A percentile compares a stretch with the other conserved stretches of the same genome.
phyloP scores from a whole-genome alignment of 2,329 filamentous ascomycete genomes.

The Ampelomyces quisqualis region DNA sequence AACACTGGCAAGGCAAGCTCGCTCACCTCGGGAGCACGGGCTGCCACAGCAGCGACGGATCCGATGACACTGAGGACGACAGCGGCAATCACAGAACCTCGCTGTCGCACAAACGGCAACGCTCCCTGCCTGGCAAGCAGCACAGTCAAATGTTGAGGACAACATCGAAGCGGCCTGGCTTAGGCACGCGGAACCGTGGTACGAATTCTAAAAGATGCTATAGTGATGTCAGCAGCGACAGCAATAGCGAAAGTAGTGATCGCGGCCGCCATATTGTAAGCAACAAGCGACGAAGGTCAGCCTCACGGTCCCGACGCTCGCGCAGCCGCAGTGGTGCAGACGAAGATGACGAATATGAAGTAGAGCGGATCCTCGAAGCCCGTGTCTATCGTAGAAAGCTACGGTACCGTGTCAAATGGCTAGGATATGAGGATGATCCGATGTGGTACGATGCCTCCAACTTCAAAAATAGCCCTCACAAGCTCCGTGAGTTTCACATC shows the following conservation, averaged over 20 bases:
- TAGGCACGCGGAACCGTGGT: neutral
- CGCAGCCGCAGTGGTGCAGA: slow-evolving; percentile 1
- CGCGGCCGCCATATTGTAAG: neutral
- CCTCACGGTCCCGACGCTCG: neutral
- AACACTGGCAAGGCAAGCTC: slow-evolving; percentile 4
- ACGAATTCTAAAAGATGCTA: neutral
- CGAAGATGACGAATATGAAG: slow-evolving; percentile 9
- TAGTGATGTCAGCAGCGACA: neutral
- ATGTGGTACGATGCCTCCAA: slow-evolving; percentile 13
- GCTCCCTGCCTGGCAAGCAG: neutral
- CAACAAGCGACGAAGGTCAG: slow-evolving; percentile 1
- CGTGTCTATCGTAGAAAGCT: slow-evolving; percentile 6
- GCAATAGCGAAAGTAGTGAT: neutral
- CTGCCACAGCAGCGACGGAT: neutral
- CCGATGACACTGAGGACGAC: neutral
- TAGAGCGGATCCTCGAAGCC: slow-evolving; percentile 8
- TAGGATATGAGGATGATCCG: slow-evolving; percentile 8
- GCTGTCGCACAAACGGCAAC: neutral
- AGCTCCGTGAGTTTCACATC: slow-evolving; percentile 10
- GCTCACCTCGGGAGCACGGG: neutral
- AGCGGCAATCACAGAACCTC: neutral
- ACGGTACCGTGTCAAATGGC: slow-evolving; percentile 11
- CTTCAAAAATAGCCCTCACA: slow-evolving; percentile 7
- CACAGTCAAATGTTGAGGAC: too few relatives aligned
- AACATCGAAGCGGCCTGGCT: neutral